Conservation (phyloP, 495 filamentous ascomycete genomes). For the Glonium stellatum region DNA sequence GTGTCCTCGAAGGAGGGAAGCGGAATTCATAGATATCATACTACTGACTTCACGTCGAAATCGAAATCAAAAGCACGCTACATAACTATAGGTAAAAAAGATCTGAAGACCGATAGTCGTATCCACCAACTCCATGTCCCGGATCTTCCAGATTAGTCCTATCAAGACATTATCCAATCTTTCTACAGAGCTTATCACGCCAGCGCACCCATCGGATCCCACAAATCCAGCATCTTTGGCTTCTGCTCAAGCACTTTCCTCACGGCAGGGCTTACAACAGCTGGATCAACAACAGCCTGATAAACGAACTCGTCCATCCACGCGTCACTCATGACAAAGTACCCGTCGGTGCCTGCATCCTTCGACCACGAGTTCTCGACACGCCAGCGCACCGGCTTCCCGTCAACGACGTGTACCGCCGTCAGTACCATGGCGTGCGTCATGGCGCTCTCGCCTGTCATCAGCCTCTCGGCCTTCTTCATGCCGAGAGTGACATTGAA, state of each 20-base stretch:
- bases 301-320: constrained; percentile 89
- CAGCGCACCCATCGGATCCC: constrained; percentile 85
- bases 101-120: too few species aligned
- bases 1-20: too few species aligned
- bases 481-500: constrained; percentile 67
- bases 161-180: too few species aligned
- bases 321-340: constrained; percentile 77
- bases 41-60: too few species aligned
- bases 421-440: constrained; percentile 90
- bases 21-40: too few species aligned
- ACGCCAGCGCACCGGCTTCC: constrained; percentile 63
- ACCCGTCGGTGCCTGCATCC: constrained; percentile 60
- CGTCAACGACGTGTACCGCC: constrained; percentile 65
- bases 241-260: constrained; percentile 61
- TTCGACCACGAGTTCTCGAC: constrained; percentile 82
- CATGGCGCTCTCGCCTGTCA: constrained; percentile 68
- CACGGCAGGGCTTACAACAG: constrained; percentile 57
- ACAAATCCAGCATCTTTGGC: constrained; percentile 64
- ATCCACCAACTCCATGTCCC: too few species aligned
- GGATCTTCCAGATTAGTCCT: too few species aligned
- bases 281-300: constrained; percentile 76
- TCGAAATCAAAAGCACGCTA: too few species aligned
- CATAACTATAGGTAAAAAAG: too few species aligned
- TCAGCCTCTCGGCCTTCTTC: constrained; percentile 64
- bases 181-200: constrained; percentile 41